Conservation (phyloP, 352 stramenopile species). For the Pythium folliculosum region DNA sequence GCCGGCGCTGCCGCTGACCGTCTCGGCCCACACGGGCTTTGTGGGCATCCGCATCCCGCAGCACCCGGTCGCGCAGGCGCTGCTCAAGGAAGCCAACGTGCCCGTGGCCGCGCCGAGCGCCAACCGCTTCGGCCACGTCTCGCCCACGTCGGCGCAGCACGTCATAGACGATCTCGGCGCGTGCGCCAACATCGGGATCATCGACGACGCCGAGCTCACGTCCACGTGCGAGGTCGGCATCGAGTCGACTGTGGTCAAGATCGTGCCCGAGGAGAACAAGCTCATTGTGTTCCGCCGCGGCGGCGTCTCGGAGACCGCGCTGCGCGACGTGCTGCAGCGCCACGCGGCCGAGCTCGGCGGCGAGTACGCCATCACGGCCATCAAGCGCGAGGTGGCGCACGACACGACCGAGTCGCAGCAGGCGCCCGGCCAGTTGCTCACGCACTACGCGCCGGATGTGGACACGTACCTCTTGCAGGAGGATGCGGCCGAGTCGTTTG, state of each 20-base stretch:
- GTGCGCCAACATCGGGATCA: conserved; percentile 88
- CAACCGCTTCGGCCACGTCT: conserved; percentile 99
- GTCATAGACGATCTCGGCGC: conserved; percentile 96
- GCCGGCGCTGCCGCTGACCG: conserved; percentile 69
- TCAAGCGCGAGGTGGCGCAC: conserved; percentile 65
- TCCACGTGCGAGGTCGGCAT: conserved; percentile 90
- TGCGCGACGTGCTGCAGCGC: conserved; percentile 60
- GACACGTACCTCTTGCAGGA: conserved; percentile 83
- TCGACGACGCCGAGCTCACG: conserved; percentile 52
- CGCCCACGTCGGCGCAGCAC: conserved; percentile 94
- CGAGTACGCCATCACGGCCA: conserved; percentile 61
- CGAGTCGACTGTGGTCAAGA: conserved; percentile 93
- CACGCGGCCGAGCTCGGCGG: conserved; percentile 41
- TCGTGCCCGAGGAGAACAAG: conserved; percentile 76
- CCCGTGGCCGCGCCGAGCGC: conserved; percentile 97
- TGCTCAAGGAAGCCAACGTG: conserved; percentile 90
- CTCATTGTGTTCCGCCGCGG: conserved; percentile 89
- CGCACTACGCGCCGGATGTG: conserved; percentile 97
- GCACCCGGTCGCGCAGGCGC: conserved; percentile 89
- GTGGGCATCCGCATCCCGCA: conserved; percentile 95
- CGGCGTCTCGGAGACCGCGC: conserved; percentile 73
- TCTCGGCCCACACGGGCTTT: conserved; percentile 96
- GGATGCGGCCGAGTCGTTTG: conserved; percentile 39
- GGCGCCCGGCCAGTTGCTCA: conserved; percentile 95
- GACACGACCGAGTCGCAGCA: conserved; percentile 79